These are phyloP conservation scores for Penicillium manginii DNA, from an alignment of 495 filamentous ascomycete genomes.

Conservation along the genomic window DNA sequence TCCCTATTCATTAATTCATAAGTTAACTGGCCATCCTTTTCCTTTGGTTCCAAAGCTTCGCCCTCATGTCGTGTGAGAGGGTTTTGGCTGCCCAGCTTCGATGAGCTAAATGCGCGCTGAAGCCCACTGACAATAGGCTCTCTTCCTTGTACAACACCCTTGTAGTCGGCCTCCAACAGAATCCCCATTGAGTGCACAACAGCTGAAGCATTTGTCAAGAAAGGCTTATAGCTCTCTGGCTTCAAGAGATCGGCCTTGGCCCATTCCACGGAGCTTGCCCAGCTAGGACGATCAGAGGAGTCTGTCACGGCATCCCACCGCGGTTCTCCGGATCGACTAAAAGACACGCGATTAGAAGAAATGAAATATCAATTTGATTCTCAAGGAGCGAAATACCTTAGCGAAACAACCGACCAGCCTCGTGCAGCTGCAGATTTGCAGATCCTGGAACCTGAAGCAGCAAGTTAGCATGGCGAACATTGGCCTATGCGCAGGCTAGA, in stretches of 20 bases:
- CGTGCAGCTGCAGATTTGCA: conserved; percentile 82
- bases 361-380: neutral
- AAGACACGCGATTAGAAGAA: conserved; percentile 13
- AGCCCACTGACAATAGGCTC: conserved; percentile 78
- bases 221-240: conserved; percentile 72
- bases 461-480: conserved; percentile 14
- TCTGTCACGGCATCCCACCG: conserved; percentile 79
- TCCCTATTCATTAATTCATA: conserved; percentile 99
- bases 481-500: neutral
- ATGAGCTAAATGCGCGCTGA: conserved; percentile 71
- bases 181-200: conserved; percentile 96
- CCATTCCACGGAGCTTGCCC: conserved; percentile 85
- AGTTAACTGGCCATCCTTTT: conserved; percentile 75
- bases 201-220: conserved; percentile 73
- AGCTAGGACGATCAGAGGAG: conserved; percentile 71
- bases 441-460: conserved; percentile 71
- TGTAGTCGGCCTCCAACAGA: conserved; percentile 97
- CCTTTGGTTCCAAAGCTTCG: conserved; percentile 63
- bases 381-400: conserved; percentile 62
- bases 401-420: conserved; percentile 86
- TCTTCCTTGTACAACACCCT: conserved; percentile 80
- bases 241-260: conserved; percentile 83
- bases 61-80: conserved; percentile 61
- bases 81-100: conserved; percentile 68
- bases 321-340: conserved; percentile 85